Evolutionary conservation across 331 rosid species (phyloP), one percentile per base, ranked within the genome.

Genomic region (Arachis monticola): DNA sequence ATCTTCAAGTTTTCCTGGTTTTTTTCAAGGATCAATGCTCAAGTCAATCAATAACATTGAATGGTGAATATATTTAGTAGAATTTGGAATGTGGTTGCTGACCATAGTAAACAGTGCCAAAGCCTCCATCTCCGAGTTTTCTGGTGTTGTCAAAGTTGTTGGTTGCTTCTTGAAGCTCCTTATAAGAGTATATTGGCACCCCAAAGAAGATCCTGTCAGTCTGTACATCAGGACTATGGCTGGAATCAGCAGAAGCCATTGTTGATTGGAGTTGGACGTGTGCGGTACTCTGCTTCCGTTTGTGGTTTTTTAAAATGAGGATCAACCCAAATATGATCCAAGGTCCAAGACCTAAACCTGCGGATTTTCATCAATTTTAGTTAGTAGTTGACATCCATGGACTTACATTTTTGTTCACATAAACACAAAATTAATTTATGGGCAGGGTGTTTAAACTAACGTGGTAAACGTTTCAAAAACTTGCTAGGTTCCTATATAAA

Each of bases 81-180:
- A 27, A 77, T 17, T 46, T 7, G 27, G 56, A 55, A 31, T 62
- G 63, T 30, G 74, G 8, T 48, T 8, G 42, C 82, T 69, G 42
- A 92, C 98, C 96, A 41, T 81, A 57, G 72, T 88, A 88, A 12
- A 90, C 96, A 11, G 77, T 77, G 60, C 93, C 96, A 32, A 87
- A 92, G 1, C 96, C 93, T 50, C 96, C 97, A 4, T 88, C 91
- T 73, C 97, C 96, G 0, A 92, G 88, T 68, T 84, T 83, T 56
- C 41, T 90, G 10, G 67, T 67, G 14, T 40, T 5, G 48, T 86
- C 81, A 4, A 92, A 90, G 35, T 88, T 82, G 45, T 88, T 72
- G 1, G 96, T 90, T 57, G 94, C 94, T 69, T 82, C 84, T 75
- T 77, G 75, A 61, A 92, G 93, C n/a, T 88, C 94, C 8, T 60